A percentile compares a stretch with the other conserved stretches of the same genome.
Evolutionary conservation across 495 filamentous ascomycete species (phyloP).

Genomic region (Emericellopsis terricola): DNA sequence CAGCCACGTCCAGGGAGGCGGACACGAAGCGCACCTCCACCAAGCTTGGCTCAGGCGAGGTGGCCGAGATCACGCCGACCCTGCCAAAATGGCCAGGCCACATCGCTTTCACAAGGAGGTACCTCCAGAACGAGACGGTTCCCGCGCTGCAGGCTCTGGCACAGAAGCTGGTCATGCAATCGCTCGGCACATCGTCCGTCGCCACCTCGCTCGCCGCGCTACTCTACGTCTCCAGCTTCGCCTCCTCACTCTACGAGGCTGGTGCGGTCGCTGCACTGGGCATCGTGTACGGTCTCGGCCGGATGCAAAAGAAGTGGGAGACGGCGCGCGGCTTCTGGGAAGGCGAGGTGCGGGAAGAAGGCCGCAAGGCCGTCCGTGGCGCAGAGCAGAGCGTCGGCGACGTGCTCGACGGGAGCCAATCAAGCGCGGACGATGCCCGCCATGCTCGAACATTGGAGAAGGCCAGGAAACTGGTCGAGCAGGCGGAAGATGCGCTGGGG

Average conservation of each 20-base stretch:
- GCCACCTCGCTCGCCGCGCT: constrained; percentile 47
- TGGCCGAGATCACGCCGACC: constrained; percentile 2
- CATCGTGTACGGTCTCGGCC: constrained; percentile 48
- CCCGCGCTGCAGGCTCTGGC: constrained; percentile 65
- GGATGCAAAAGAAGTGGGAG: constrained; percentile 71
- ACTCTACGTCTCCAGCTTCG: constrained; percentile 41
- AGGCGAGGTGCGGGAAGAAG: constrained; percentile 60
- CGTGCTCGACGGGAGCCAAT: constrained; percentile 30
- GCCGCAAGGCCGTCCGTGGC: constrained; percentile 48
- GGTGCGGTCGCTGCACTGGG: constrained; percentile 67
- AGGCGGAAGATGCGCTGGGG: constrained; percentile 20
- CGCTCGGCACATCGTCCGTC: constrained; percentile 45
- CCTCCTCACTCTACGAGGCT: constrained; percentile 48
- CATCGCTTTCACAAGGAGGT: constrained; percentile 38
- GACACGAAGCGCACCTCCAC: background rate
- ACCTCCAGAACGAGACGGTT: constrained; percentile 43
- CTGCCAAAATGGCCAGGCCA: constrained; percentile 21
- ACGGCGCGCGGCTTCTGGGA: constrained; percentile 51
- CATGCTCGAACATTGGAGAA: constrained; percentile 26
- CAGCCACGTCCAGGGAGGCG: constrained; percentile 1
- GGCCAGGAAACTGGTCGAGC: constrained; percentile 36
- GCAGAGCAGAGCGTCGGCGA: constrained; percentile 46
- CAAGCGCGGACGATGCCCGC: constrained; percentile 12
- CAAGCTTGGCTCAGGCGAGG: background rate
- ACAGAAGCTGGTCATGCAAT: constrained; percentile 59